Conservation (phyloP, 495 filamentous ascomycete species). For the Penicillium goetzii region DNA sequence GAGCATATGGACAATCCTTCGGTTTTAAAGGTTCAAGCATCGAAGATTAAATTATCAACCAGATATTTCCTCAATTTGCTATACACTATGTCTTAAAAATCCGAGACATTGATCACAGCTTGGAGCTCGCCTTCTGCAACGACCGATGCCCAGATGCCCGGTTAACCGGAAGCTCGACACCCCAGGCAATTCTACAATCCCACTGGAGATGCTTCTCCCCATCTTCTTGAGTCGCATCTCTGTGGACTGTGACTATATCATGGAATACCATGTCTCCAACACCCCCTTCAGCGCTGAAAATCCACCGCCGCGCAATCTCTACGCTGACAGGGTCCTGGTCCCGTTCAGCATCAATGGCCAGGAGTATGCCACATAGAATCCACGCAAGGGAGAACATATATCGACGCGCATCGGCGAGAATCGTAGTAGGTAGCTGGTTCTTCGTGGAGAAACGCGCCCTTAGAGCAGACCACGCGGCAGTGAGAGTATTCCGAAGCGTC, state of each 20-base stretch:
- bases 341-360: slow-evolving; percentile 37
- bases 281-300: slow-evolving; percentile 33
- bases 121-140: slow-evolving; percentile 26
- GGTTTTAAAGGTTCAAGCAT: neutral
- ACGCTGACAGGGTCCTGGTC: slow-evolving; percentile 34
- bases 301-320: slow-evolving; percentile 42
- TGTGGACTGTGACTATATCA: slow-evolving; percentile 29
- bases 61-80: neutral
- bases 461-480: slow-evolving; percentile 25
- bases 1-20: neutral
- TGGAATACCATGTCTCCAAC: slow-evolving; percentile 38
- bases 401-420: slow-evolving; percentile 40
- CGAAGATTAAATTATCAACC: neutral
- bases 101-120: slow-evolving; percentile 13
- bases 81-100: neutral
- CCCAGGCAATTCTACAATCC: slow-evolving; percentile 44
- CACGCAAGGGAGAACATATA: slow-evolving; percentile 45
- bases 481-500: slow-evolving; percentile 19
- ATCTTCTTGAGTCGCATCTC: neutral
- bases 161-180: slow-evolving; percentile 31
- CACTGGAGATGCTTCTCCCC: slow-evolving; percentile 31
- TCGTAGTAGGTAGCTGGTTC: slow-evolving; percentile 14
- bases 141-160: slow-evolving; percentile 36
- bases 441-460: slow-evolving; percentile 19
- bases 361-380: slow-evolving; percentile 35